phyloP scores from a whole-genome alignment of 257 asterid genomes.

The Solanum medicagineum region DNA sequence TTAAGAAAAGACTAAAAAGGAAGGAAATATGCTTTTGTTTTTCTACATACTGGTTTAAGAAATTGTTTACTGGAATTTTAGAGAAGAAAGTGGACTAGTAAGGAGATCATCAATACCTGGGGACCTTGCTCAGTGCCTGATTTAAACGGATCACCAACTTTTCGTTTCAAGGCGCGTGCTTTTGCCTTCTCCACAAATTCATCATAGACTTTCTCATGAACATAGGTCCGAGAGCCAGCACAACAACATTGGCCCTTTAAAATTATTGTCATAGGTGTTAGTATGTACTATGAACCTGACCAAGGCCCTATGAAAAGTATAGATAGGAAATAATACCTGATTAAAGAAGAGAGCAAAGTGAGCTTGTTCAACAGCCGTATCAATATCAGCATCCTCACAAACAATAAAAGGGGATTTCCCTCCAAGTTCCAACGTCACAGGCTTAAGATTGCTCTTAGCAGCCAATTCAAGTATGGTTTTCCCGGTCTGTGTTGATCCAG shows the following conservation, averaged over 20 bases:
- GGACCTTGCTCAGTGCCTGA: slow-evolving; percentile 87
- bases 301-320: not conserved
- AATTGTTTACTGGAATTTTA: not conserved
- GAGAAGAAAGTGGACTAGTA: not conserved
- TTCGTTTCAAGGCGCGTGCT: slow-evolving; percentile 56
- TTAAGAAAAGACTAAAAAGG: not conserved
- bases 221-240: slow-evolving; percentile 86
- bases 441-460: slow-evolving; percentile 87
- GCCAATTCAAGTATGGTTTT: slow-evolving; percentile 55
- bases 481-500: slow-evolving; percentile 92
- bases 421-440: slow-evolving; percentile 96
- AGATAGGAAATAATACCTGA: slow-evolving; percentile 40
- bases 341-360: slow-evolving; percentile 89
- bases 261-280: not conserved
- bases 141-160: slow-evolving; percentile 95
- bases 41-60: not conserved
- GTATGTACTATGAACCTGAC: not conserved
- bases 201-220: slow-evolving; percentile 80
- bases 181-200: slow-evolving; percentile 78
- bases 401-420: slow-evolving; percentile 97
- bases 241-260: slow-evolving; percentile 95
- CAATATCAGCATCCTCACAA: slow-evolving; percentile 95
- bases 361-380: slow-evolving; percentile 80
- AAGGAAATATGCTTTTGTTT: not conserved
- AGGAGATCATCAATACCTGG: slow-evolving; percentile 41